These are phyloP conservation scores for Daldinia sp. DNA, from an alignment of 2,329 filamentous ascomycete species.

Conservation along the genomic window DNA sequence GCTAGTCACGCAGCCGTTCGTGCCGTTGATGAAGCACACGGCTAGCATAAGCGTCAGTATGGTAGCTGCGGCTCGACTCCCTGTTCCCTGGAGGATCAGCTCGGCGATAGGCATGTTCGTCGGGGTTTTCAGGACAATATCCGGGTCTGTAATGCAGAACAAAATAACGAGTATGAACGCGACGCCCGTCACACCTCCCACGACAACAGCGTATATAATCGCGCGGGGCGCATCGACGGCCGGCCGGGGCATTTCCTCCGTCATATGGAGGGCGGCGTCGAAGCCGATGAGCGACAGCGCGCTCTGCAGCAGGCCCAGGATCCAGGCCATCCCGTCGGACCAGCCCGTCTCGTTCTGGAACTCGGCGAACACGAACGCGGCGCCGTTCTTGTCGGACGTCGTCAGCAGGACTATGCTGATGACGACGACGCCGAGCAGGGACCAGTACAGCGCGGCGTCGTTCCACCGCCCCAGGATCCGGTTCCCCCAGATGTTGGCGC, in stretches of 20 bases:
- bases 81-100: constrained; percentile 58
- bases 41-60: constrained; percentile 57
- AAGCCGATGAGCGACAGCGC: constrained; percentile 57
- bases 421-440: constrained; percentile 57
- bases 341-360: constrained; percentile 61
- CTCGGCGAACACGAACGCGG: constrained; percentile 58
- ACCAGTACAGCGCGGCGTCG: constrained; percentile 58
- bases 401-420: constrained; percentile 59
- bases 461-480: constrained; percentile 58
- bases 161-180: constrained; percentile 58
- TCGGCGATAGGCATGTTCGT: constrained; percentile 62
- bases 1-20: constrained; percentile 59
- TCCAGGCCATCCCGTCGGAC: constrained; percentile 61
- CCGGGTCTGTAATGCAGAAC: constrained; percentile 56
- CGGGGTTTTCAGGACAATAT: constrained; percentile 52
- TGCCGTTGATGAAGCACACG: constrained; percentile 61
- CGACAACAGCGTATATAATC: constrained; percentile 58
- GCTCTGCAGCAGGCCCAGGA: constrained; percentile 60
- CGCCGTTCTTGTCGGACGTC: constrained; percentile 56
- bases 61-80: constrained; percentile 55
- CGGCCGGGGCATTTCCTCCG: constrained; percentile 61
- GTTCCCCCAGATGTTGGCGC: constrained; percentile 58
- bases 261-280: constrained; percentile 60
- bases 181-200: constrained; percentile 57
- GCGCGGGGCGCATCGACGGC: constrained; percentile 56